These are phyloP conservation scores for Adansonia gregorii DNA, from an alignment of 441 rosid genomes.

Conservation along the genomic window DNA sequence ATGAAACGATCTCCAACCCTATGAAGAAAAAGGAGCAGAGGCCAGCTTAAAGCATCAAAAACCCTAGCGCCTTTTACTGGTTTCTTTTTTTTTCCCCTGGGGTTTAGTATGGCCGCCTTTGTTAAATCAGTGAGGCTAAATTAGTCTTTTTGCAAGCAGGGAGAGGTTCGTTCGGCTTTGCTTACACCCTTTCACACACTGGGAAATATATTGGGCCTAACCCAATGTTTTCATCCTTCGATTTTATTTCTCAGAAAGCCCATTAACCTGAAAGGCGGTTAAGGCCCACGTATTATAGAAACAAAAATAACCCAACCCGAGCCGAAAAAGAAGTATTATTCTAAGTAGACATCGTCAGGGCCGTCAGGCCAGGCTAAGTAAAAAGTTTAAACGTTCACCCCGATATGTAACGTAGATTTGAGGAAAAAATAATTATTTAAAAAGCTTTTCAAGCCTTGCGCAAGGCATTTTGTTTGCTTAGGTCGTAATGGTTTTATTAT, in stretches of 20 bases:
- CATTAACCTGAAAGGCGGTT: neutral
- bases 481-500: too few species aligned
- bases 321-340: neutral
- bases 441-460: too few species aligned
- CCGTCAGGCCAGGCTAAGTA: too few species aligned
- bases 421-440: too few species aligned
- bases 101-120: neutral
- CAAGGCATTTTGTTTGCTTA: too few species aligned
- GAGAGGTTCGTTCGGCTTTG: neutral
- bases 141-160: neutral
- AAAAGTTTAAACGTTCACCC: too few species aligned
- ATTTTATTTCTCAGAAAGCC: neutral
- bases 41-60: slow-evolving; percentile 1
- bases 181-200: neutral
- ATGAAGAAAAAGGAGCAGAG: neutral
- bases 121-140: neutral
- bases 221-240: neutral
- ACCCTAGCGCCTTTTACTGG: slow-evolving; percentile 12
- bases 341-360: too few species aligned
- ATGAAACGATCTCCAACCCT: neutral
- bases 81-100: too few species aligned
- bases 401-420: too few species aligned
- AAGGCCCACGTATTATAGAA: neutral
- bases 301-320: neutral
- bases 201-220: neutral